Percentiles rank a stretch among this genome's conserved stretches.
Conservation (phyloP, 345 rosid genomes). For the Carallia pectinifolia region DNA sequence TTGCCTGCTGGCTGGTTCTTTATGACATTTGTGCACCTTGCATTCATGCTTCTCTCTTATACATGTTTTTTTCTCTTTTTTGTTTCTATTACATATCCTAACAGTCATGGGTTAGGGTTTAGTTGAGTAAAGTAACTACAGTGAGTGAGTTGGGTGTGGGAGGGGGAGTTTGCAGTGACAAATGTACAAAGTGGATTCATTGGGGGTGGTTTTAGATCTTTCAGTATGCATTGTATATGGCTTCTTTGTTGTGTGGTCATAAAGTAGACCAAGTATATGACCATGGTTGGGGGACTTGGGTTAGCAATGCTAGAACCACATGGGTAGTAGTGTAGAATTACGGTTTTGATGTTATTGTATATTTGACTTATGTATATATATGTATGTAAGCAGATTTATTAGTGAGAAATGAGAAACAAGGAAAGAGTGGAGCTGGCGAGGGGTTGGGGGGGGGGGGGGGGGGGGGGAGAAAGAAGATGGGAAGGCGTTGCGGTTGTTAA, state of each 20-base stretch:
- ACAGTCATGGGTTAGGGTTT: conserved; percentile 32
- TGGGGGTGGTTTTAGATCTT: conserved; percentile 20
- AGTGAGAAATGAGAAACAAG: conserved; percentile 4
- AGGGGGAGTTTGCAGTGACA: conserved; percentile 18
- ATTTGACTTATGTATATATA: too few species aligned
- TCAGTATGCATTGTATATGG: not conserved
- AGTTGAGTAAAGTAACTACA: not conserved
- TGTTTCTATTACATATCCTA: not conserved
- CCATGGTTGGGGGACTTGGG: conserved; percentile 25
- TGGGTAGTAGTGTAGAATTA: too few species aligned
- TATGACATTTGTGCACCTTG: conserved; percentile 60
- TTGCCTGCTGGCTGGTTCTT: conserved; percentile 17
- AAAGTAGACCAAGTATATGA: conserved; percentile 10
- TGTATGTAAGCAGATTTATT: not conserved
- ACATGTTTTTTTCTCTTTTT: conserved; percentile 11
- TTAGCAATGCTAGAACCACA: not conserved
- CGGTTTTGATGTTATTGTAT: too few species aligned
- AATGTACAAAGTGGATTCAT: conserved; percentile 42
- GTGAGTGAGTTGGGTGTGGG: not conserved
- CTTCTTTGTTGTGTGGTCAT: not conserved
- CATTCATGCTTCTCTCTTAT: conserved; percentile 44
- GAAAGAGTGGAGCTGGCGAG: not conserved
- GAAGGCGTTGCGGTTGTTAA: conserved; percentile 29
- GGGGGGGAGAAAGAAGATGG: conserved; percentile 2
- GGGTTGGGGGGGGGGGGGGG: not conserved